Base-by-base conservation (phyloP, 441 rosid species). In the Dalechampia spathulata region DNA sequence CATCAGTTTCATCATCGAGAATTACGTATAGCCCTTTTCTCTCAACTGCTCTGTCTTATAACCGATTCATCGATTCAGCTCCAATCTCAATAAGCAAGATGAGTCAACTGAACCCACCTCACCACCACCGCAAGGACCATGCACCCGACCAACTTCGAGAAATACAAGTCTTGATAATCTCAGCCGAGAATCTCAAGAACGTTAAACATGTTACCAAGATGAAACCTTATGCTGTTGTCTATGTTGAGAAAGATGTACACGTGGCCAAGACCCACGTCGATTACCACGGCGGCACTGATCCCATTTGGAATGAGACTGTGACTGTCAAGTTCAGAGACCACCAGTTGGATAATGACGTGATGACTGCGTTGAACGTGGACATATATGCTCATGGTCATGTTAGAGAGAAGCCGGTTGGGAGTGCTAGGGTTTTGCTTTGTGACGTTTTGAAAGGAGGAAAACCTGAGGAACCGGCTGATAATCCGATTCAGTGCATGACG, bases 171-270 rank as follows among this genome's bases (percentile, higher is more conserved):
- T 55, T 66, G 48, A 23, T 27, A 48, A 55, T 49, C 56, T 53
- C 60, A 21, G 66, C 66, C 14, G 54, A 62, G 17, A 54, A 62
- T 48, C 66, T 62, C 41, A 62, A 55, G 49, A 55, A 62, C 55
- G 60, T 39, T 16, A 54, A 47, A 28, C 55, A 54, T 20, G 17
- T 63, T 6, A 54, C 61, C 54, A 36, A 39, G 21, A 38, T 62
- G 48, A 62, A 40, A 48, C 17, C 60, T 32, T 54, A 62, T 36
- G 55, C 55, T 4, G 28, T 21, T 16, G 66, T 47, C 41, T 62
- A 54, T 34, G 60, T 62, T 2, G 66, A 62, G 7, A 54, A 62
- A 20, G 20, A 48, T 5, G 32, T 45, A 7, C 54, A 53, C 48
- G 23, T 38, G 13, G 67, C 52, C 15, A 30, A 12, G 36, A 63